Evolutionary conservation across 768 basidiomycete species (phyloP), one percentile per base, ranked within the genome.

Genomic region (Leccinum pellstonianum): DNA sequence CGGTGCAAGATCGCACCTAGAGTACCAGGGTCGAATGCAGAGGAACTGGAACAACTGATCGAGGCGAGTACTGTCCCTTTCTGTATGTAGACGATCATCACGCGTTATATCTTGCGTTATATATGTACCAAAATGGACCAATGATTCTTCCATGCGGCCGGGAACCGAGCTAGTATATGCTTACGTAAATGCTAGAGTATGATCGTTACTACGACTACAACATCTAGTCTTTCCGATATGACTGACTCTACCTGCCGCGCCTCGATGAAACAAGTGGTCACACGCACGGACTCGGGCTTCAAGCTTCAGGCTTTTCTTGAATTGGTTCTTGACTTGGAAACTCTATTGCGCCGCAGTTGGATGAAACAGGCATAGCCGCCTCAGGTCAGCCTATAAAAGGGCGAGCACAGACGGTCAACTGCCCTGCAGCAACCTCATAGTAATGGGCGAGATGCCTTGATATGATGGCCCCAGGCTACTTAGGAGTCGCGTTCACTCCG

Each of bases 1-100:
- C 55, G 19, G 33, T 68, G 66, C 31, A 57, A 25, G 12, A 60
- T 67, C 27, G 15, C 38, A 12, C 59, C 65, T 15, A 58, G 66
- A 55, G 55, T 25, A n/a, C 52, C 48, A 6, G 63, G 49, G 35
- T 31, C 57, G 55, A 50, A 58, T 33, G 52, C 57, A 17, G 57
- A 58, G 23, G 38, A 46, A 29, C 37, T 68, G 55, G 64, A 57
- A 31, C 57, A 38, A 11, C 31, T 67, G 10, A 59, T 67, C 5
- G 59, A 59, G 48, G 64, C 64, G 21, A 63, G 58, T 29, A 37
- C 61, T 49, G 49, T 50, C 25, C 49, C 49, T 50, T 50, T 50
- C 49, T 50, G 49, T 50, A 50, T 50, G 49, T 50, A 50, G 49
- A 9, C 21, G 6, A 48, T 14, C 19, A 21, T 47, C 19, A 21